Evolutionary conservation across 2,329 filamentous ascomycete genomes (phyloP).

Genomic region (Botrytis paeoniae): DNA sequence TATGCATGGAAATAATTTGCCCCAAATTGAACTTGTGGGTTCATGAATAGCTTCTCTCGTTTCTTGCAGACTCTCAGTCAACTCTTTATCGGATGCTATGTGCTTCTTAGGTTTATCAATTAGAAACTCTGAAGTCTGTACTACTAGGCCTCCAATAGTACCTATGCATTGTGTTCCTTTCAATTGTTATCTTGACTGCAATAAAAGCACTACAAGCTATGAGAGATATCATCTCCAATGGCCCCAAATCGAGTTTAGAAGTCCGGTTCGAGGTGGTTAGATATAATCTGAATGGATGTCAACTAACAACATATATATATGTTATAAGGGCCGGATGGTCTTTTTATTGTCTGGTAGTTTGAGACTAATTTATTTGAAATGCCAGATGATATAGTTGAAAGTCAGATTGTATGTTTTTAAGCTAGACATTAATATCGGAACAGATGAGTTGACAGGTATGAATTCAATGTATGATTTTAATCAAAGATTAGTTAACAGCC

Average conservation of each 20-base stretch:
- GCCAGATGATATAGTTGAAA: neutral
- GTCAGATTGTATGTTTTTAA: neutral
- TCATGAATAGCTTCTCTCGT: neutral
- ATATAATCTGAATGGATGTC: neutral
- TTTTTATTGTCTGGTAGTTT: neutral
- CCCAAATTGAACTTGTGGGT: neutral
- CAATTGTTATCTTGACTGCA: neutral
- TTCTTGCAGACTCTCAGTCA: neutral
- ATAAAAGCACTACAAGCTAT: neutral
- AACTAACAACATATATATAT: neutral
- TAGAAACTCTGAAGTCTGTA: neutral
- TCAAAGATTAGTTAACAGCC: neutral
- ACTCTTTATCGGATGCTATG: neutral
- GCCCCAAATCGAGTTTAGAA: neutral
- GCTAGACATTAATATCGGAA: neutral
- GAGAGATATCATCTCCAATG: neutral
- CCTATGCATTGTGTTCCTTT: neutral
- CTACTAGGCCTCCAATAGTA: neutral
- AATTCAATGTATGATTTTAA: neutral
- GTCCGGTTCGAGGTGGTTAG: neutral
- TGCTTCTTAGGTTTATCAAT: neutral
- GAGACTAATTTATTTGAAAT: neutral
- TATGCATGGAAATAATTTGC: neutral
- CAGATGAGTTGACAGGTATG: neutral
- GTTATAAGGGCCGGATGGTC: neutral